These are phyloP conservation scores for Syzygium aqueum DNA, from an alignment of 345 rosid genomes.

Conservation along the genomic window DNA sequence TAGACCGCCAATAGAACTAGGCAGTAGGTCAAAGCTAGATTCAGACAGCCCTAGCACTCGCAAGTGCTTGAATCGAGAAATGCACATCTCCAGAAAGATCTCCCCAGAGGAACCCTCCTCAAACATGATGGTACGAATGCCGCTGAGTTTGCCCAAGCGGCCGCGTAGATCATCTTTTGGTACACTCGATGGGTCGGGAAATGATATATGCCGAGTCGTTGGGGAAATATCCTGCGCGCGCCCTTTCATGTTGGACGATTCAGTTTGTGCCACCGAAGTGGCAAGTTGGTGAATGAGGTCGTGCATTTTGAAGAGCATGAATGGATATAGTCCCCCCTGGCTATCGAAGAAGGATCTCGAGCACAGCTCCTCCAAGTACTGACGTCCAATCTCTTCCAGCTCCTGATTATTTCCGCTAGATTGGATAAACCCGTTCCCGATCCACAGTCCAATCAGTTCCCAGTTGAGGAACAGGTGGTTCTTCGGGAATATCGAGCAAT, in stretches of 20 bases:
- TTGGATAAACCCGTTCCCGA: conserved; percentile 3
- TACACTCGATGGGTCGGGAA: too few species aligned
- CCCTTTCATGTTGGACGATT: neutral
- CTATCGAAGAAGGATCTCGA: conserved; percentile 24
- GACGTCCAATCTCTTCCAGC: conserved; percentile 3
- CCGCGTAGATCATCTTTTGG: neutral
- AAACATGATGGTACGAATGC: conserved; percentile 2
- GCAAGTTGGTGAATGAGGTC: conserved; percentile 24
- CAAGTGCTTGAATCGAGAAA: neutral
- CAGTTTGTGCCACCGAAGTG: neutral
- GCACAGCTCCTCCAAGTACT: conserved; percentile 5
- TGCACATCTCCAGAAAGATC: neutral
- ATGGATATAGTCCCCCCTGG: too few species aligned
- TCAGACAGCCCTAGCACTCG: neutral
- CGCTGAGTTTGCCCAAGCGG: neutral
- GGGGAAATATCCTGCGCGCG: neutral
- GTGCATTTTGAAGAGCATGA: conserved; percentile 6
- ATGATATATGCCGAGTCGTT: neutral
- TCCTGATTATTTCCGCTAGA: neutral
- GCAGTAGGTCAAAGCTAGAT: conserved; percentile 4
- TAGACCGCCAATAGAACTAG: neutral
- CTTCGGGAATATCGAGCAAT: conserved; percentile 21
- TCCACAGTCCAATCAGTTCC: conserved; percentile 3
- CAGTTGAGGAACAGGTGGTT: conserved; percentile 1
- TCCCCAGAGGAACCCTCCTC: too few species aligned